Evolutionary conservation across 1,284 basidiomycete species (phyloP), one percentile per base, ranked within the genome.

Genomic region (Porodaedalea pini): DNA sequence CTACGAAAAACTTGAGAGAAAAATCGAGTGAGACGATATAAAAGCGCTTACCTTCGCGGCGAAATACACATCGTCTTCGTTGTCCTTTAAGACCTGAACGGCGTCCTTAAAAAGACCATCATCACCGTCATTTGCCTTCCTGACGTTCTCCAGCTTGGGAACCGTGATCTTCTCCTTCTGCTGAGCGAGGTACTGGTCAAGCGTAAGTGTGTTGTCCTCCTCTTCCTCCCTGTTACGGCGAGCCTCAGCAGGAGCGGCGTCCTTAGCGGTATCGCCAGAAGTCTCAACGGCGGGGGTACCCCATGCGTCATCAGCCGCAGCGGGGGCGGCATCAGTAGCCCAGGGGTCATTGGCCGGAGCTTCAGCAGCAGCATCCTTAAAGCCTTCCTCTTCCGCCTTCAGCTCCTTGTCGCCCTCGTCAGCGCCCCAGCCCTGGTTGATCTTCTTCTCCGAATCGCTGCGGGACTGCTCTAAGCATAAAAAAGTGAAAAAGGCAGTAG

Each of bases 401-500:
- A 88, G 78, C 72, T 93, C 92, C 39, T 85, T 71, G 64, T 77
- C 78, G 67, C 86, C 90, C 67, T 94, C 91, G 66, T 92, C 90
- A 59, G 88, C 90, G 63, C 93, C 93, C 93, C 93, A 97, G 63
- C 86, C 88, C 71, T 93, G 90, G 71, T 90, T 87, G 65, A 94
- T 75, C 78, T 91, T 91, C 83, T 97, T 97, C 66, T 93, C 88
- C 44, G 90, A 87, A 75, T 97, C 94, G 70, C 88, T 92, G 65
- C 57, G 61, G 51, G 31, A 54, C 19, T 10, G 36, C 39, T 49
- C 47, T 62, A 54, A 66, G 64, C 47, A 68, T 13, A 48, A 40
- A 8, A 23, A 27, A 29, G 31, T 17, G 11, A 15, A 2, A 50
- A 41, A 31, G 37, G 54, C 52, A 48, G 48, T 52, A 40, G 51